These are phyloP conservation scores for Penicillium fimorum DNA, from an alignment of 495 filamentous ascomycete genomes.

Conservation along the genomic window DNA sequence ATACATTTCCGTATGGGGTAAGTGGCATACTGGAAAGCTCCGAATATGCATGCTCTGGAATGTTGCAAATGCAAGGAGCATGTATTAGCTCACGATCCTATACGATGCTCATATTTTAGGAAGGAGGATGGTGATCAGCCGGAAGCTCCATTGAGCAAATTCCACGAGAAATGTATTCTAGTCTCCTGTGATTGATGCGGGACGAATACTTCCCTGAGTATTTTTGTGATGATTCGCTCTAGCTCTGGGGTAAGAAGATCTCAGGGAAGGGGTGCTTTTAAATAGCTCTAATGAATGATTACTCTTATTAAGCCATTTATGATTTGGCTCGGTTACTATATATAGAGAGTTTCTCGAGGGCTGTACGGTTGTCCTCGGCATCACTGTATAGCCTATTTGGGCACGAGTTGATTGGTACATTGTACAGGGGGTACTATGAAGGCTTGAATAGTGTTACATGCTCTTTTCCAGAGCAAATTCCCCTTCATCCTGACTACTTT, in stretches of 20 bases:
- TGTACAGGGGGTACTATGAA: neutral
- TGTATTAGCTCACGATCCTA: conserved; percentile 5
- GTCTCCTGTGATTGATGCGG: conserved; percentile 3
- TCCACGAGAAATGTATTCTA: conserved; percentile 12
- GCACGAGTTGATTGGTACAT: neutral
- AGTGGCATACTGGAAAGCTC: conserved; percentile 31
- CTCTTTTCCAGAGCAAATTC: neutral
- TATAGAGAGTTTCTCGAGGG: neutral
- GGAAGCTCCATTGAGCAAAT: neutral
- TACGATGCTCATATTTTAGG: conserved; percentile 12
- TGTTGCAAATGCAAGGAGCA: conserved; percentile 24
- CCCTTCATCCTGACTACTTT: neutral
- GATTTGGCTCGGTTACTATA: conserved; percentile 1
- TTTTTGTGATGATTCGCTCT: conserved; percentile 4
- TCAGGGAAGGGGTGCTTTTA: conserved; percentile 7
- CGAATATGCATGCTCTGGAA: conserved; percentile 27
- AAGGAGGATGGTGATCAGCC: conserved; percentile 6
- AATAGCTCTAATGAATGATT: neutral
- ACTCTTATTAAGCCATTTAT: neutral
- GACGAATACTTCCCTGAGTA: neutral
- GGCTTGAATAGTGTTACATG: neutral
- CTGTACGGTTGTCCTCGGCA: conserved; percentile 10
- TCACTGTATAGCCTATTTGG: neutral
- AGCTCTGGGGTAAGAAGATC: neutral
- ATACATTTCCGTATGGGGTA: conserved; percentile 14